phyloP scores from a whole-genome alignment of 495 filamentous ascomycete genomes.

The Tuber magnatum region DNA sequence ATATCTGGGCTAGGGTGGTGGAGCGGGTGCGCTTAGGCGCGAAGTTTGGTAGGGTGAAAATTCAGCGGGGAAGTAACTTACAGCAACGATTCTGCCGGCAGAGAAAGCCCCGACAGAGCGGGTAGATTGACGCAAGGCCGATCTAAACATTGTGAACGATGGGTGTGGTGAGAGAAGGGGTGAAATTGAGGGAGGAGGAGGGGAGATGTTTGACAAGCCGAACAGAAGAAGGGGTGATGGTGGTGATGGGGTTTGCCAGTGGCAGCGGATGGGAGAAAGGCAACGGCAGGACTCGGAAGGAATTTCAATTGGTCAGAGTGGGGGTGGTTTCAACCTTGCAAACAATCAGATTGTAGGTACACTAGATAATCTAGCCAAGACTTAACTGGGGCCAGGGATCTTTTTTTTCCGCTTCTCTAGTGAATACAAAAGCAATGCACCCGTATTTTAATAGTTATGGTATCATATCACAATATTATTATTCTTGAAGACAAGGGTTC shows the following conservation, averaged over 20 bases:
- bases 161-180: slow-evolving; percentile 47
- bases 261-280: slow-evolving; percentile 8
- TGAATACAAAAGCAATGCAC: no score
- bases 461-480: neutral
- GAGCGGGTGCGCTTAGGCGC: slow-evolving; percentile 6
- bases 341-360: neutral
- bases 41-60: neutral
- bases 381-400: neutral
- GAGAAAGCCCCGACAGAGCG: slow-evolving; percentile 88
- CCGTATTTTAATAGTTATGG: no score
- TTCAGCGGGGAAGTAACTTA: slow-evolving; percentile 55
- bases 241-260: slow-evolving; percentile 51
- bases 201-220: slow-evolving; percentile 37
- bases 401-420: neutral
- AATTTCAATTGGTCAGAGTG: slow-evolving; percentile 41
- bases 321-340: neutral
- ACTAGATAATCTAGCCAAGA: neutral
- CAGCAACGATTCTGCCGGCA: slow-evolving; percentile 82
- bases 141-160: slow-evolving; percentile 82
- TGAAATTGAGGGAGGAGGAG: slow-evolving; percentile 27
- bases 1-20: slow-evolving; percentile 27
- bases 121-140: slow-evolving; percentile 90
- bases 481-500: neutral
- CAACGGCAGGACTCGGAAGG: slow-evolving; percentile 44
- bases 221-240: slow-evolving; percentile 42